These are phyloP conservation scores for Penicillium cinerascens DNA, from an alignment of 495 filamentous ascomycete genomes.

Conservation along the genomic window DNA sequence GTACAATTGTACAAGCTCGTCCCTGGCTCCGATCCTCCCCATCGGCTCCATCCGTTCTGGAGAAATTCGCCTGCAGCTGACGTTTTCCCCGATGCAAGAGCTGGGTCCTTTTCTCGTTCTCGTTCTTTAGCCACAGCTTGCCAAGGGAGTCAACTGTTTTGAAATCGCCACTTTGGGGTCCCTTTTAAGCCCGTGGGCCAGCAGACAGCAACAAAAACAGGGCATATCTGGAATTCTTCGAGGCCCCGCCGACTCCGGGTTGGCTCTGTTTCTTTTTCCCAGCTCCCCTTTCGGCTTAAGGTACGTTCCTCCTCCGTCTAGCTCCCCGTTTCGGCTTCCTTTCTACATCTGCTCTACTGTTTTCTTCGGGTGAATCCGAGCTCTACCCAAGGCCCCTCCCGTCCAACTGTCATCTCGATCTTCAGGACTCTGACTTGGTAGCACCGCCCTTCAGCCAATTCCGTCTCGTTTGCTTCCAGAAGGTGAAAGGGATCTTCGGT, in stretches of 20 bases:
- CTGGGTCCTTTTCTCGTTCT: not conserved
- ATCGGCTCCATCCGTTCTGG: conserved; percentile 7
- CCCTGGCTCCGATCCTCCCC: not conserved
- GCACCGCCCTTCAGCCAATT: not conserved
- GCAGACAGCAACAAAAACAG: not conserved
- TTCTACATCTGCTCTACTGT: not conserved
- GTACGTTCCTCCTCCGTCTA: not conserved
- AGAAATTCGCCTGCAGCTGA: not conserved
- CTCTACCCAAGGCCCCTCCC: not conserved
- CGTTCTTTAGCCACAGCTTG: not conserved
- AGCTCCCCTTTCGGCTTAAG: not conserved
- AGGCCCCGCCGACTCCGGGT: not conserved
- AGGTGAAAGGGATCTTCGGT: not conserved
- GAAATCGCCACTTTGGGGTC: not conserved
- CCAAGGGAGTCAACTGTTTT: not conserved
- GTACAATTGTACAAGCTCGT: not conserved
- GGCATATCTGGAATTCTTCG: not conserved
- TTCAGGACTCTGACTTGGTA: not conserved
- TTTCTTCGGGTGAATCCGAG: not conserved
- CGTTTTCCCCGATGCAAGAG: not conserved
- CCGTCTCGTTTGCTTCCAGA: not conserved
- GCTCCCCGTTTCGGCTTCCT: not conserved
- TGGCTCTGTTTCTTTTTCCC: not conserved
- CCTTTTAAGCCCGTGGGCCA: not conserved
- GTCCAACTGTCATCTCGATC: not conserved